phyloP scores from a whole-genome alignment of 768 basidiomycete genomes.

The Rhodotorula paludigena region DNA sequence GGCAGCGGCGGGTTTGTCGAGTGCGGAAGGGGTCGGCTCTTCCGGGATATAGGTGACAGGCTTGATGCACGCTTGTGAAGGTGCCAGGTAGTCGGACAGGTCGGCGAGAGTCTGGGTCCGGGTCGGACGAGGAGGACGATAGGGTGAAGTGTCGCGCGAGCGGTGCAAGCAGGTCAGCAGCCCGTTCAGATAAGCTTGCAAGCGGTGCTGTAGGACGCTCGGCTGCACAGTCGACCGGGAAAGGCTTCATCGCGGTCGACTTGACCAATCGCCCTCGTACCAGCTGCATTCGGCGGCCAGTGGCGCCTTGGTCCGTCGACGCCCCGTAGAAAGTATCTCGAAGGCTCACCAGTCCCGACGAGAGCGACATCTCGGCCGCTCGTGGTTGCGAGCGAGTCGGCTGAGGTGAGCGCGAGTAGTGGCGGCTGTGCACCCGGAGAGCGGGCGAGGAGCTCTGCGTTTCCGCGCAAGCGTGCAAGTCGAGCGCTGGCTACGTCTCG shows the following conservation, averaged over 20 bases:
- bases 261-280: too few relatives aligned
- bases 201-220: neutral
- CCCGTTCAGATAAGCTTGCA: neutral
- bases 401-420: neutral
- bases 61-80: slow-evolving; percentile 95
- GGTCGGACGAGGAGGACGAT: too few relatives aligned
- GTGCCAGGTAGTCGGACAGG: slow-evolving; percentile 75
- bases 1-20: slow-evolving; percentile 41
- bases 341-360: slow-evolving; percentile 5
- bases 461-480: neutral
- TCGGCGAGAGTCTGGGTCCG: slow-evolving; percentile 8
- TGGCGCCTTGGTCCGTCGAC: neutral
- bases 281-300: too few relatives aligned
- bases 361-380: slow-evolving; percentile 1
- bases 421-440: neutral
- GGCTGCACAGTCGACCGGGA: neutral
- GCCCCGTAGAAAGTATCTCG: neutral
- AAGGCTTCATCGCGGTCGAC: neutral
- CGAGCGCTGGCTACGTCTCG: too few relatives aligned
- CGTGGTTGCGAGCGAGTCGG: neutral
- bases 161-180: neutral
- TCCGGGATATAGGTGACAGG: slow-evolving; percentile 64
- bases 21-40: slow-evolving; percentile 52
- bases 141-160: neutral
- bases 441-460: neutral